Conservation (phyloP, 1,284 basidiomycete species). For the Ceratobasidium sp. region DNA sequence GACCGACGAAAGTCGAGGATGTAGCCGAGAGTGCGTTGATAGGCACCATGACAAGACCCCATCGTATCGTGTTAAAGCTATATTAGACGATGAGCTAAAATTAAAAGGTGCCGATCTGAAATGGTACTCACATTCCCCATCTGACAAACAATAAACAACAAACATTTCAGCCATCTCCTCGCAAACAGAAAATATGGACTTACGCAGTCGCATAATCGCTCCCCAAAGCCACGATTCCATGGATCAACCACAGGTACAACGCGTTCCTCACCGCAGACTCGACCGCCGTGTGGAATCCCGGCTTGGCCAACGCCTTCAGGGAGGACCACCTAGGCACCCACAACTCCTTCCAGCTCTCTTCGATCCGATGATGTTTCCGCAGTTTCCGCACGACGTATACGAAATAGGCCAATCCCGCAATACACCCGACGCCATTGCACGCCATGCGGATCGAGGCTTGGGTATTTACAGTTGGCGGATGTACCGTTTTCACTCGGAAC, state of each 20-base stretch:
- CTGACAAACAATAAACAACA: not conserved
- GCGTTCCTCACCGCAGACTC: conserved; percentile 48
- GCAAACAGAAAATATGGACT: conserved; percentile 18
- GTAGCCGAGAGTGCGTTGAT: conserved; percentile 47
- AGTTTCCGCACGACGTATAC: conserved; percentile 28
- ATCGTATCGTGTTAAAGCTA: conserved; percentile 49
- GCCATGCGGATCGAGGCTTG: conserved; percentile 48
- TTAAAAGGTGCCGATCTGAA: not conserved
- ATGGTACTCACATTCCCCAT: conserved; percentile 45
- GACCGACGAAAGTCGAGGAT: conserved; percentile 47
- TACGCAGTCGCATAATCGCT: conserved; percentile 47
- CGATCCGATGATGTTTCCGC: conserved; percentile 12
- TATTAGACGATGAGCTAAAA: no score
- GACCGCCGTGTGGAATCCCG: conserved; percentile 43
- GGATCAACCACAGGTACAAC: conserved; percentile 47
- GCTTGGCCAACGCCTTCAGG: conserved; percentile 42
- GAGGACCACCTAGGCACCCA: conserved; percentile 28
- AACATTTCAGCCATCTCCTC: no score
- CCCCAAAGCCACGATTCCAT: conserved; percentile 45
- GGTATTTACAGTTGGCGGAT: conserved; percentile 46
- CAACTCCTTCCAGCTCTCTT: conserved; percentile 8
- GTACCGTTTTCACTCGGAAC: conserved; percentile 42
- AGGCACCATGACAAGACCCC: conserved; percentile 49
- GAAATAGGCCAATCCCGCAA: conserved; percentile 48
- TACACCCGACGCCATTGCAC: conserved; percentile 44